Evolutionary conservation across 768 basidiomycete species (phyloP), one percentile per base, ranked within the genome.

Genomic region (Phallus indusiatus): DNA sequence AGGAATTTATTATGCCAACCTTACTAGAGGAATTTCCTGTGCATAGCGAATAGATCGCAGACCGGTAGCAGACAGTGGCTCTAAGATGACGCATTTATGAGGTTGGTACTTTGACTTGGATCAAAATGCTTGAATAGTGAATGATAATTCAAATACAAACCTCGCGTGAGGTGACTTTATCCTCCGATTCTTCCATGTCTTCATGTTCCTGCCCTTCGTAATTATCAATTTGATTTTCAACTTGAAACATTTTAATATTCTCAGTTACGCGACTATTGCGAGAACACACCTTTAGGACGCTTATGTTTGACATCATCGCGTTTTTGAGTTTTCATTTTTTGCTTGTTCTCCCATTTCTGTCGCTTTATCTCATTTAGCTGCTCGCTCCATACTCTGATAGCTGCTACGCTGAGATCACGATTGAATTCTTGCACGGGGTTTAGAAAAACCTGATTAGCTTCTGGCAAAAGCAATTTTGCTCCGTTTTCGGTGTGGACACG

Each of bases 341-440:
- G 78, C 24, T 73, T 68, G 65, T 72, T 72, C 64, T 69, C 74
- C 83, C 86, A 90, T 64, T 74, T 80, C 61, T 70, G 74, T 67
- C 82, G 77, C 73, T 87, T 92, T 56, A 74, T 73, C 67, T 72
- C 77, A 67, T 87, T 80, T 46, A 81, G 55, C 57, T 84, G 75
- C 66, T 94, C 88, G 60, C 88, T 86, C 93, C 93, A 99, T 3
- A 85, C 82, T 33, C 84, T 78, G 58, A 99, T 97, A 63, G 88
- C 88, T 20, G 93, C 91, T 47, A 97, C 85, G 63, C 90, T 93
- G 50, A 91, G 71, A 72, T 99, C 96, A 42, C 96, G 80, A 73
- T 99, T 99, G 77, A 96, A 99, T 71, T 99, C 92, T 69, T 99
- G 96, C 12, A 97, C 87, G 6, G 96, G 95, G 68, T 99, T 99